These are phyloP conservation scores for Pseudotulostoma volvatum DNA, from an alignment of 495 filamentous ascomycete species.

Conservation along the genomic window DNA sequence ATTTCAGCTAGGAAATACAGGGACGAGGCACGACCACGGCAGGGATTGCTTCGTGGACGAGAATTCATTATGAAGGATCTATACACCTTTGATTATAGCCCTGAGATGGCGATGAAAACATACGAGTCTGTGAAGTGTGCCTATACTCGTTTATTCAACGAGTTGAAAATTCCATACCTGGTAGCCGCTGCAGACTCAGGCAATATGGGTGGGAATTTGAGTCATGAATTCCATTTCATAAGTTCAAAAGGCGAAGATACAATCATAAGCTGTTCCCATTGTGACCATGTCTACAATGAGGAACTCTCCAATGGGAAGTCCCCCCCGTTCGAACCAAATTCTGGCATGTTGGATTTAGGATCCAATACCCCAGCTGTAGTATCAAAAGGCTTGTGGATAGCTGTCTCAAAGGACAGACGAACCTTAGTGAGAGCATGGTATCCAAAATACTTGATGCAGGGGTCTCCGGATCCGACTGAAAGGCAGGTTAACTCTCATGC, in stretches of 20 bases:
- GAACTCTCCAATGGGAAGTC: conserved; percentile 47
- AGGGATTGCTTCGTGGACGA: conserved; percentile 75
- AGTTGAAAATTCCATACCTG: conserved; percentile 69
- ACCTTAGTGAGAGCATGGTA: conserved; percentile 55
- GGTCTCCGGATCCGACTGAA: conserved; percentile 18
- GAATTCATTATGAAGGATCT: conserved; percentile 98
- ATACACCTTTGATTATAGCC: conserved; percentile 76
- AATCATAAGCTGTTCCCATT: conserved; percentile 56
- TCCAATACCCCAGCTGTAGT: conserved; percentile 16
- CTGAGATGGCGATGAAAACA: conserved; percentile 50
- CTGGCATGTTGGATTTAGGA: conserved; percentile 2
- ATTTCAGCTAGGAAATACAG: conserved; percentile 74
- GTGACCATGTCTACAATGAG: conserved; percentile 69
- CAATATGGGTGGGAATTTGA: conserved; percentile 84
- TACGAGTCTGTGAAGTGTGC: conserved; percentile 54
- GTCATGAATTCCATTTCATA: conserved; percentile 85
- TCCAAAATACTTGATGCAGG: conserved; percentile 27
- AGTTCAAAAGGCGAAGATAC: conserved; percentile 74
- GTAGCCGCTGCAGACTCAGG: conserved; percentile 83
- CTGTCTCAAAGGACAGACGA: conserved; percentile 50
- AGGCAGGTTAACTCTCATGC: conserved; percentile 53
- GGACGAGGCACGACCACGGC: conserved; percentile 75
- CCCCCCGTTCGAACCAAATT: background rate
- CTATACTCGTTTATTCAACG: conserved; percentile 61
- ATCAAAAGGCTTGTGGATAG: conserved; percentile 40